Percentiles rank a stretch among this genome's conserved stretches.
Conservation (phyloP, 768 basidiomycete species). For the Gymnopilus dilepis region DNA sequence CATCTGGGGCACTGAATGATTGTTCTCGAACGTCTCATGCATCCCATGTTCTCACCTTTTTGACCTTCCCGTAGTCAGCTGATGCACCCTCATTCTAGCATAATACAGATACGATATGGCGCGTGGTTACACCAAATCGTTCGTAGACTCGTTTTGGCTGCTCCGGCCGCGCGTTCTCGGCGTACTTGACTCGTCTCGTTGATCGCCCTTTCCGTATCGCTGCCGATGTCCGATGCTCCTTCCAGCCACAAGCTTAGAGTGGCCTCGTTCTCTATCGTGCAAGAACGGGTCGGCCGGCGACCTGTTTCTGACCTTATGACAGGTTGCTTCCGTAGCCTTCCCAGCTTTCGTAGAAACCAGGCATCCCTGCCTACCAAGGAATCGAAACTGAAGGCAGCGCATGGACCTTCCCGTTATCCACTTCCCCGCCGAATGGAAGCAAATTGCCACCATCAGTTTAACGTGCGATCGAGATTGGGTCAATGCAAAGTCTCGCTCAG, state of each 20-base stretch:
- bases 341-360: not conserved
- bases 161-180: constrained; percentile 5
- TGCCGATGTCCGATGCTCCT: not conserved
- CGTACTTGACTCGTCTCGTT: not conserved
- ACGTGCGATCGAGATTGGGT: not conserved
- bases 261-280: not conserved
- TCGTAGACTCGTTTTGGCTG: not conserved
- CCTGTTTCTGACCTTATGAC: not conserved
- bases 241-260: not conserved
- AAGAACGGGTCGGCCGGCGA: not conserved
- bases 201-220: not conserved
- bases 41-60: constrained; percentile 20
- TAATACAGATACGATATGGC: constrained; percentile 28
- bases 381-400: not conserved
- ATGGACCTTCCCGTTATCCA: not conserved
- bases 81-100: constrained; percentile 23
- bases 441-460: not conserved
- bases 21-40: constrained; percentile 22
- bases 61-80: constrained; percentile 15
- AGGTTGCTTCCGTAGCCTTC: not conserved
- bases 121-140: constrained; percentile 21
- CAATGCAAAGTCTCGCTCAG: not conserved
- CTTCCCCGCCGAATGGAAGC: not conserved
- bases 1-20: constrained; percentile 8
- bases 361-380: too few relatives aligned